These are phyloP conservation scores for Cyamopsis tetragonoloba DNA, from an alignment of 306 rosid genomes.

Conservation along the genomic window DNA sequence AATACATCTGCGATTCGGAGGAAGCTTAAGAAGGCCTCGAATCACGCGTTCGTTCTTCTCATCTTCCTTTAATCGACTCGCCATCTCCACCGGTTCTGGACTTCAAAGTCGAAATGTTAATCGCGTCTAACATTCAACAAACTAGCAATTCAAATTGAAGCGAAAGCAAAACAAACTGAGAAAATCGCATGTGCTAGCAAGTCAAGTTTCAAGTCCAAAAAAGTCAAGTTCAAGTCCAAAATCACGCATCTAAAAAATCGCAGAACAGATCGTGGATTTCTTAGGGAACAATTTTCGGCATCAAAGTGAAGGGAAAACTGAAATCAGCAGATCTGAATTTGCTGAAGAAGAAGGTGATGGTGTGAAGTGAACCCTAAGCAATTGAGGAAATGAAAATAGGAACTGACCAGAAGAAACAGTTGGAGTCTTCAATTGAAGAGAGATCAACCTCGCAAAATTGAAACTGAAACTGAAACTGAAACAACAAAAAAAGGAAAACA, in stretches of 20 bases:
- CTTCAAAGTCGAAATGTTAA: slow-evolving; percentile 25
- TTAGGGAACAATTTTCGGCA: background rate
- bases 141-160: background rate
- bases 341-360: background rate
- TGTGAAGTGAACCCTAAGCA: slow-evolving; percentile 34
- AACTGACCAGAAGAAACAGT: slow-evolving; percentile 38
- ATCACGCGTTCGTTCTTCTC: slow-evolving; percentile 82
- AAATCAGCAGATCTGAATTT: slow-evolving; percentile 48
- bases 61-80: slow-evolving; percentile 76
- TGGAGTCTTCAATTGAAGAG: slow-evolving; percentile 2
- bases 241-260: background rate
- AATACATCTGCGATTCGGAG: slow-evolving; percentile 78
- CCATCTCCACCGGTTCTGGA: slow-evolving; percentile 47
- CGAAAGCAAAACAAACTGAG: background rate
- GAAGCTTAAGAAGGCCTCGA: slow-evolving; percentile 85
- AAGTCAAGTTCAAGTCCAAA: slow-evolving; percentile 2
- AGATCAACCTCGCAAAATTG: slow-evolving; percentile 25
- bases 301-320: background rate
- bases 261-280: background rate
- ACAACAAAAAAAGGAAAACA: background rate
- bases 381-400: slow-evolving; percentile 1
- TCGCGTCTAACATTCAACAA: slow-evolving; percentile 3
- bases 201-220: slow-evolving; percentile 6
- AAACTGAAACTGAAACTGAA: background rate
- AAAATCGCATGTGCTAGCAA: background rate